Percentiles rank a stretch among this genome's conserved stretches.
Evolutionary conservation across 306 rosid genomes (phyloP).

Genomic region (Luffa acutangula): DNA sequence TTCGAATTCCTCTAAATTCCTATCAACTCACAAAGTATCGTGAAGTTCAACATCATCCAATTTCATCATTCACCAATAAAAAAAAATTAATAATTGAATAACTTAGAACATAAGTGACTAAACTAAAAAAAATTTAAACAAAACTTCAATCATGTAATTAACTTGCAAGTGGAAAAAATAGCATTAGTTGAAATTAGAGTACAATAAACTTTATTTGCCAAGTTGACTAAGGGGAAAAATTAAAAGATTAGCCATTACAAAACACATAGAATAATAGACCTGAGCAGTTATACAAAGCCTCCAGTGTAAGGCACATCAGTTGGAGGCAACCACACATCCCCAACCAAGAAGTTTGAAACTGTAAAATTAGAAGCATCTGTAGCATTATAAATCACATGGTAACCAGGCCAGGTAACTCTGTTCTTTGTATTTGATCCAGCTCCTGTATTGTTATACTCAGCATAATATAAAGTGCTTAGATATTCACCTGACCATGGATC

Average conservation of each 20-base stretch:
- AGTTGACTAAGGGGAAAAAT: neutral
- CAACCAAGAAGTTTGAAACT: constrained; percentile 22
- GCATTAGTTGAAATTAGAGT: neutral
- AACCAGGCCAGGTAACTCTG: constrained; percentile 28
- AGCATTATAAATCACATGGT: constrained; percentile 16
- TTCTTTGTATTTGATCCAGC: constrained; percentile 16
- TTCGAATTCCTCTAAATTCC: too few relatives aligned
- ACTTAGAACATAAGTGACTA: too few relatives aligned
- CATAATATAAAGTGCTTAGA: constrained; percentile 25
- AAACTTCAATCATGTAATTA: neutral
- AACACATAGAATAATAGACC: neutral
- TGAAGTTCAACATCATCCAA: too few relatives aligned
- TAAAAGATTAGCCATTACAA: neutral
- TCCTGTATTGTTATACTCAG: constrained; percentile 22
- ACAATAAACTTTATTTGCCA: neutral
- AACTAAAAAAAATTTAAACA: too few relatives aligned
- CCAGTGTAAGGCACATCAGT: constrained; percentile 27
- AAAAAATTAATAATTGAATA: too few relatives aligned
- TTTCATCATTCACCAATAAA: too few relatives aligned
- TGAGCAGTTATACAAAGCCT: neutral
- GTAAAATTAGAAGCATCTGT: constrained; percentile 21
- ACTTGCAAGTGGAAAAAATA: neutral
- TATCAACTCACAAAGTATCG: too few relatives aligned
- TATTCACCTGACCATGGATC: constrained; percentile 22
- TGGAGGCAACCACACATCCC: constrained; percentile 29